Base-by-base conservation (phyloP, 257 asterid genomes). In the Solanum medicagineum region DNA sequence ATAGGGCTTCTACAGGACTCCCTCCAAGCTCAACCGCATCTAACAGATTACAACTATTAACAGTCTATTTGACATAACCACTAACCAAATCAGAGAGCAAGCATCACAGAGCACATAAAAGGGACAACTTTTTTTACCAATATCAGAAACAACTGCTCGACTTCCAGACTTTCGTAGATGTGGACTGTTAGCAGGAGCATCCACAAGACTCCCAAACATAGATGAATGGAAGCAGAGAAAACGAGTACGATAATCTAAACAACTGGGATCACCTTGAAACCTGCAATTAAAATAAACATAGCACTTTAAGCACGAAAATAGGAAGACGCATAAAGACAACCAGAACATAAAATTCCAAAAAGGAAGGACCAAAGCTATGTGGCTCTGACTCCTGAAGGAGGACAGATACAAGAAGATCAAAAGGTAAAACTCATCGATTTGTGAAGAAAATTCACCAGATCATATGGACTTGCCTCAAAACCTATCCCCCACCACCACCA, bases 91-190 rank as follows among this genome's bases (percentile, higher is more conserved):
- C 22, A 26, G 56, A 88, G 44, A 68, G 47, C 51, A 81, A 83
- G 57, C 45, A 83, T 10, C 47, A 14, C 8, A 5, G 82, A 53
- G 73, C 16, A 14, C 16, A 81, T 68, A 40, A 65, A 65, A 56
- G 68, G 70, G 57, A 81, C 85, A 87, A 65, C 65, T 68, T 70
- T 45, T 86, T 90, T 87, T 89, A 96, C 99, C 98, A 88, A 90
- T 86, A 90, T 94, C 98, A 88, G 86, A 92, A 85, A 95, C 94
- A 91, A 92, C 94, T 36, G 94, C 90, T 83, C 98, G 93, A 91
- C 98, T 97, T 84, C 99, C 98, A 85, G 99, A 97, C 88, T 92
- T 97, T 89, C 98, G 90, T 79, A 97, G 85, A 89, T 94, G 99
- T 84, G 99, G 95, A 93, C 97, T 96, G 77, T 88, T 91, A 86